Conservation (phyloP, 805 yeast genomes). For the Cyberlindnera maclurae region DNA sequence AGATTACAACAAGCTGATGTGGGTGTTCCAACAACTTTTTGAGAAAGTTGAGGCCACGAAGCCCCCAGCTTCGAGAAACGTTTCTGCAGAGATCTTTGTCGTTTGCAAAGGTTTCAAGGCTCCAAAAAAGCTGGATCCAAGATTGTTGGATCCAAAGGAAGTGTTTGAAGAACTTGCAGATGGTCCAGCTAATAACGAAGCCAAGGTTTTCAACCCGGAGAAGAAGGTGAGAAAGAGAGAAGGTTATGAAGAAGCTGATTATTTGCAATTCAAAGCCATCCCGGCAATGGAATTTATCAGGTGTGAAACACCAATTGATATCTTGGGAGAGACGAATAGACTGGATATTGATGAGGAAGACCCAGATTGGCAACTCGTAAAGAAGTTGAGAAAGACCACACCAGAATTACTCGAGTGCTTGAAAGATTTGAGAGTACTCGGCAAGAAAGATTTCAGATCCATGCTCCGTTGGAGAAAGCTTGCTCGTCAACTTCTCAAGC, state of each 20-base stretch:
- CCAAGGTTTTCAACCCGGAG: slow-evolving; percentile 92
- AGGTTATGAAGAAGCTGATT: slow-evolving; percentile 96
- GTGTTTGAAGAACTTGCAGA: slow-evolving; percentile 89
- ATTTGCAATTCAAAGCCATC: slow-evolving; percentile 59
- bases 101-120: slow-evolving; percentile 95
- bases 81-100: slow-evolving; percentile 97
- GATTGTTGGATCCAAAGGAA: slow-evolving; percentile 82
- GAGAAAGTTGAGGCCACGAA: slow-evolving; percentile 98
- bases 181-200: slow-evolving; percentile 73
- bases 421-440: slow-evolving; percentile 88
- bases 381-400: slow-evolving; percentile 70
- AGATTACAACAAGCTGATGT: slow-evolving; percentile 92
- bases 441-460: slow-evolving; percentile 85
- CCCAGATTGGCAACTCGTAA: slow-evolving; percentile 65
- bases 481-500: slow-evolving; percentile 70
- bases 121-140: slow-evolving; percentile 90
- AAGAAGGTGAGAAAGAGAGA: slow-evolving; percentile 83
- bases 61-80: slow-evolving; percentile 98
- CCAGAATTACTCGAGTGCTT: slow-evolving; percentile 75
- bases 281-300: slow-evolving; percentile 76
- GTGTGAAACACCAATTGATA: slow-evolving; percentile 75
- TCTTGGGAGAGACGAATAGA: slow-evolving; percentile 66
- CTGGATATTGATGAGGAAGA: slow-evolving; percentile 53
- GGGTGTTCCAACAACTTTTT: slow-evolving; percentile 96
- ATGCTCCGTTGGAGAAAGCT: slow-evolving; percentile 84